phyloP scores from a whole-genome alignment of 2,329 filamentous ascomycete species.

The Beauveria sp. region DNA sequence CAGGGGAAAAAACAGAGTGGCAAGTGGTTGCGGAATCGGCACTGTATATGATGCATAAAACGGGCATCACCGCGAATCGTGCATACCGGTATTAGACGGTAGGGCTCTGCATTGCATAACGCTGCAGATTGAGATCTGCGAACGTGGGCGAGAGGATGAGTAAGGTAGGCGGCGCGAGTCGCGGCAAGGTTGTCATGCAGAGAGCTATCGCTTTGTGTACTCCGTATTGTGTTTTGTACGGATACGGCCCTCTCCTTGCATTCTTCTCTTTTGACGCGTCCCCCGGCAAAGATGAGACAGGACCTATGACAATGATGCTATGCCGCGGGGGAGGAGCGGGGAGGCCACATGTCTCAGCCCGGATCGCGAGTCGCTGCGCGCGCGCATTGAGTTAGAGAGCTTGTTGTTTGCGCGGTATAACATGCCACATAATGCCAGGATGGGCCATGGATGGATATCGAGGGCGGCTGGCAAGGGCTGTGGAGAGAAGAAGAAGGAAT shows the following conservation, averaged over 20 bases:
- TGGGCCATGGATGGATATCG: neutral
- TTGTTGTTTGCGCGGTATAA: neutral
- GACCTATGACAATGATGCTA: neutral
- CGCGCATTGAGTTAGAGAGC: neutral
- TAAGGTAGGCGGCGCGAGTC: neutral
- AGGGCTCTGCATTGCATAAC: neutral
- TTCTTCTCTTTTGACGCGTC: neutral
- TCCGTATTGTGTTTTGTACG: neutral
- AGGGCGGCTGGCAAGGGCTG: neutral
- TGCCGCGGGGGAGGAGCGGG: neutral
- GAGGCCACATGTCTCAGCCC: neutral
- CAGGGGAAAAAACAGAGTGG: neutral
- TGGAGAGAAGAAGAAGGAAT: neutral
- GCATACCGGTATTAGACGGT: neutral
- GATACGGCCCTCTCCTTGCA: neutral
- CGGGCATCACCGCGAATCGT: neutral
- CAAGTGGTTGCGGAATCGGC: neutral
- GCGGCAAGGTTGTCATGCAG: neutral
- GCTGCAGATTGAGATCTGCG: neutral
- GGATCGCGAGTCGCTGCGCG: conserved; percentile 2
- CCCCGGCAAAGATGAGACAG: neutral
- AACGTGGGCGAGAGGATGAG: neutral
- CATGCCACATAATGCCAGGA: neutral
- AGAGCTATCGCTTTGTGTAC: neutral
- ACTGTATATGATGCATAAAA: neutral